These are phyloP conservation scores for Lactifluus rugatus DNA, from an alignment of 768 basidiomycete genomes.

Conservation along the genomic window DNA sequence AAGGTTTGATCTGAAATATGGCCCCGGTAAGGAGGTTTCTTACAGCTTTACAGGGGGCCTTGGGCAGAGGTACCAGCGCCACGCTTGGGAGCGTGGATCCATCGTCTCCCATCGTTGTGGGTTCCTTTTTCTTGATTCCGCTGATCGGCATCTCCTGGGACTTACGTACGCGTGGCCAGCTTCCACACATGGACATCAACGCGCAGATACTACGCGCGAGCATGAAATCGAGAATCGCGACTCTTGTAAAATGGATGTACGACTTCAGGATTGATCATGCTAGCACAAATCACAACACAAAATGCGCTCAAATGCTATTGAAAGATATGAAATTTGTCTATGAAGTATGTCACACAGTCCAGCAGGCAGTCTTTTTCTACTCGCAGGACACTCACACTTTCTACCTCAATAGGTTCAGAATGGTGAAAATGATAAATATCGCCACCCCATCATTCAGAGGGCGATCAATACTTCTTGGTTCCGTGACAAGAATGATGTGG, in stretches of 20 bases:
- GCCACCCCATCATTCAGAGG: conserved; percentile 4
- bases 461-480: not conserved
- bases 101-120: not conserved
- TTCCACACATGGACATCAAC: not conserved
- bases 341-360: too few species aligned
- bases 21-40: not conserved
- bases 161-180: not conserved
- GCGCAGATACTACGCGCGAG: not conserved
- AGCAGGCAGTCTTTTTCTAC: too few species aligned
- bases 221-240: not conserved
- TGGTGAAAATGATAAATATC: not conserved
- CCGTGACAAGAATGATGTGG: not conserved
- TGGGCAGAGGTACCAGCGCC: not conserved
- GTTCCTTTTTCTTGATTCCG: too few species aligned
- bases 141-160: not conserved
- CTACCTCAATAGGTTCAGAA: too few species aligned
- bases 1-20: not conserved
- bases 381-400: too few species aligned
- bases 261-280: not conserved
- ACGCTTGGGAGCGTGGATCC: not conserved
- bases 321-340: not conserved
- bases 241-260: not conserved
- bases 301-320: not conserved
- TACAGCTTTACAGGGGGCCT: not conserved
- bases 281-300: not conserved